Conservation (phyloP, 495 filamentous ascomycete species). For the Penicillium mononematosum region DNA sequence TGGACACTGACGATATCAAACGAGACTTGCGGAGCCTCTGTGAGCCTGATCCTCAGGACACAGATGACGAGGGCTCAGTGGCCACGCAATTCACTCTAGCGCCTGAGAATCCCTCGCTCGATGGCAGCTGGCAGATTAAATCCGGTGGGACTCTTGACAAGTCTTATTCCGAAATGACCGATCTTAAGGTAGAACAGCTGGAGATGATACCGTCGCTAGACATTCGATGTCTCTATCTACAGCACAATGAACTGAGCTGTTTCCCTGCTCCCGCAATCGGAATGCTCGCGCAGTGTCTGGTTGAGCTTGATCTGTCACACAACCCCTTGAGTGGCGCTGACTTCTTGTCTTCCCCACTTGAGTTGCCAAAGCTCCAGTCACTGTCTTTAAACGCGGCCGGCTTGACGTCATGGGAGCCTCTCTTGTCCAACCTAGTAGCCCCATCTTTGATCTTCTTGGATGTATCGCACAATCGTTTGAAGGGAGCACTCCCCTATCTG, state of each 20-base stretch:
- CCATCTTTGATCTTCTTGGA: constrained; percentile 73
- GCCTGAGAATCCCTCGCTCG: constrained; percentile 37
- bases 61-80: constrained; percentile 45
- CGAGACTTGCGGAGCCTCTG: constrained; percentile 67
- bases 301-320: constrained; percentile 72
- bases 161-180: constrained; percentile 60
- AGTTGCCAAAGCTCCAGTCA: constrained; percentile 69
- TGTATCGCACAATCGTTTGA: constrained; percentile 74
- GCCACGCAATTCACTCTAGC: constrained; percentile 48
- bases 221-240: constrained; percentile 61
- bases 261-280: constrained; percentile 65
- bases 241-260: constrained; percentile 69
- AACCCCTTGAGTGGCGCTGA: constrained; percentile 69
- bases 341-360: constrained; percentile 56
- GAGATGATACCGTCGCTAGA: constrained; percentile 45
- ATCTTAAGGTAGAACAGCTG: constrained; percentile 46
- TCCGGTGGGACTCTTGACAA: constrained; percentile 71
- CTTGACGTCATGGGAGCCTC: constrained; percentile 61
- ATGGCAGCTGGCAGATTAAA: constrained; percentile 59
- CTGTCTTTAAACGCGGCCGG: constrained; percentile 70
- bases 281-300: constrained; percentile 66
- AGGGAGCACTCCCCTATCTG: constrained; percentile 57
- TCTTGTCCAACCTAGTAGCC: constrained; percentile 63
- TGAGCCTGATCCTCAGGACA: constrained; percentile 53
- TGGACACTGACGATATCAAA: constrained; percentile 81